phyloP scores from a whole-genome alignment of 2,329 filamentous ascomycete species.

The Thelonectria olida region DNA sequence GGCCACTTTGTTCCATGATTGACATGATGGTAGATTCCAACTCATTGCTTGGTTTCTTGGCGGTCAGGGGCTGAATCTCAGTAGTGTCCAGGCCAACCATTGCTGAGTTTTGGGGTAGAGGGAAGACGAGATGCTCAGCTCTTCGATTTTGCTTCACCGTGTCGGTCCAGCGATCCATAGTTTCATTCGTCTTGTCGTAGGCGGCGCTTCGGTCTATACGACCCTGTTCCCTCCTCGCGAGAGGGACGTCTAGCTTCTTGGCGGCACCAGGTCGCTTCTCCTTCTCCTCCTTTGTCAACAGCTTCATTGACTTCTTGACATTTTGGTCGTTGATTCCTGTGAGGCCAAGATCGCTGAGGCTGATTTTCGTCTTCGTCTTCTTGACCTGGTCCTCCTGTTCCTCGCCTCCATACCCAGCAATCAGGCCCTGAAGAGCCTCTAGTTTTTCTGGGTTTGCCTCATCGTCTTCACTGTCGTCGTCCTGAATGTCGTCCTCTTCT shows the following conservation, averaged over 20 bases:
- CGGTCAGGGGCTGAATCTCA: conserved; percentile 71
- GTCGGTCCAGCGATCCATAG: conserved; percentile 89
- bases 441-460: conserved; percentile 64
- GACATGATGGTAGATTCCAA: conserved; percentile 86
- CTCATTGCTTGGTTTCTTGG: conserved; percentile 75
- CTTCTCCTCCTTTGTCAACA: conserved; percentile 72
- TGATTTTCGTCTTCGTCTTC: conserved; percentile 71
- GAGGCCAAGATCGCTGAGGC: conserved; percentile 77
- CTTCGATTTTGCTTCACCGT: conserved; percentile 94
- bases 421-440: conserved; percentile 73
- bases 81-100: conserved; percentile 67
- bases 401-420: conserved; percentile 74
- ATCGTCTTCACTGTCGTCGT: conserved; percentile 62
- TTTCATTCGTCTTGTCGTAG: conserved; percentile 91
- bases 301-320: conserved; percentile 82
- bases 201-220: conserved; percentile 83
- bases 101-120: conserved; percentile 77
- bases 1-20: conserved; percentile 89
- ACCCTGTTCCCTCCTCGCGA: conserved; percentile 88
- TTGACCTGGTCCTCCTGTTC: conserved; percentile 60
- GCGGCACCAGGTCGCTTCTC: conserved; percentile 53
- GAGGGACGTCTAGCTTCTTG: conserved; percentile 81
- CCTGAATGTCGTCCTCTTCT: conserved; percentile 54
- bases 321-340: conserved; percentile 76
- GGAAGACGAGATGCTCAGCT: conserved; percentile 90